phyloP scores from a whole-genome alignment of 345 rosid species.

The Citrus hindsii region DNA sequence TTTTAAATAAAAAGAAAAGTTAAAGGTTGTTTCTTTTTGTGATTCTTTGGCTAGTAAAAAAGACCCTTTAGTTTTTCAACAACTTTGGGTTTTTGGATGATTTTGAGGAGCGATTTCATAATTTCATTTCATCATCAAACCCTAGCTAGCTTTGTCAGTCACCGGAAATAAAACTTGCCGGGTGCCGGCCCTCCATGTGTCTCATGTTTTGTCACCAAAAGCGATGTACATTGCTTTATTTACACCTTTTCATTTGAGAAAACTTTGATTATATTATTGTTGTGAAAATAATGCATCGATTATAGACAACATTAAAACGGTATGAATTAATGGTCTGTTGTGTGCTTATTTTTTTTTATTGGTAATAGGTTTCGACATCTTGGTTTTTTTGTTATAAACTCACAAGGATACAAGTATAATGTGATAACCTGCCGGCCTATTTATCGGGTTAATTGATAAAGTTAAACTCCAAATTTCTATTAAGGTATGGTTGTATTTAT shows the following conservation, averaged over 20 bases:
- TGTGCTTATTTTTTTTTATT: not conserved
- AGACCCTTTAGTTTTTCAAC: constrained; percentile 12
- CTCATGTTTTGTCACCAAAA: not conserved
- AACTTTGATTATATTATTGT: not conserved
- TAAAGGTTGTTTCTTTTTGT: constrained; percentile 30
- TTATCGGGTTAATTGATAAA: not conserved
- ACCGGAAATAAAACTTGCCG: not conserved
- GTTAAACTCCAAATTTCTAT: not conserved
- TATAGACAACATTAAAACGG: not conserved
- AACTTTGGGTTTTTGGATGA: constrained; percentile 23
- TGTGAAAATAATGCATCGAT: not conserved
- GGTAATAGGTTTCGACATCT: not conserved
- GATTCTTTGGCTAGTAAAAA: constrained; percentile 27
- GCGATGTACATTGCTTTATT: not conserved
- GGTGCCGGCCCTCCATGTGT: constrained; percentile 12
- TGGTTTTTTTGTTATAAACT: not conserved
- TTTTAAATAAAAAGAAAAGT: constrained; percentile 7
- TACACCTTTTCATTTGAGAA: not conserved
- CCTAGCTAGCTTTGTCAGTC: constrained; percentile 11
- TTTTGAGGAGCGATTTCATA: constrained; percentile 31
- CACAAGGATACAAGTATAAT: not conserved
- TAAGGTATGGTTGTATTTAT: not conserved
- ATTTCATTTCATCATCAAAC: constrained; percentile 15
- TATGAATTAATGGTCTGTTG: not conserved
- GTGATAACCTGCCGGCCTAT: not conserved